Evolutionary conservation across 768 basidiomycete genomes (phyloP).

Genomic region (Sarcomyxa edulis): DNA sequence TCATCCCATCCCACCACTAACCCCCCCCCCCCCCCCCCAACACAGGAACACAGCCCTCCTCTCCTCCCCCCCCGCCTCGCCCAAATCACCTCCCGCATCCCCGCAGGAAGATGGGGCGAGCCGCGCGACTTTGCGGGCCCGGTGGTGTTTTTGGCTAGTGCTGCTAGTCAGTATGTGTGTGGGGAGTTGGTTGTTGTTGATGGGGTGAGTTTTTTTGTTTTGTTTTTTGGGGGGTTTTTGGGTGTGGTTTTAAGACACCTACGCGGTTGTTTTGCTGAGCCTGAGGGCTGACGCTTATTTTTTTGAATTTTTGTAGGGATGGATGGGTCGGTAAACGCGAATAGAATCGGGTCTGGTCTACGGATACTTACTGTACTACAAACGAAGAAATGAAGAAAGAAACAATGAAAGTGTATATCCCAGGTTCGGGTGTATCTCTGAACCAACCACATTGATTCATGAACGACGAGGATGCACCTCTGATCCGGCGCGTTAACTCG

Average conservation of each 20-base stretch:
- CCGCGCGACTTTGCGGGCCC: conserved; percentile 74
- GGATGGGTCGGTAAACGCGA: conserved; percentile 48
- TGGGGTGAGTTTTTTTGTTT: conserved; percentile 38
- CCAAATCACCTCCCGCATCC: conserved; percentile 73
- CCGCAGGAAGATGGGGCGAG: conserved; percentile 65
- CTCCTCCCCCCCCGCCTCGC: conserved; percentile 56
- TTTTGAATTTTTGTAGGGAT: conserved; percentile 38
- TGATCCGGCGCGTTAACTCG: too few species aligned
- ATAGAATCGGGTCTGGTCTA: too few species aligned
- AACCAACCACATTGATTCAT: too few species aligned
- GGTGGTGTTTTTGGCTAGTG: conserved; percentile 63
- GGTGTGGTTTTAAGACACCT: background rate
- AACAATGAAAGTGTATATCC: too few species aligned
- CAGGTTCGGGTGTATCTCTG: too few species aligned
- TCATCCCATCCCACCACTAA: conserved; percentile 1
- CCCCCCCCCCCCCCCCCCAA: conserved; percentile 1
- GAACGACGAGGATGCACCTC: too few species aligned
- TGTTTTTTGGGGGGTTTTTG: conserved; percentile 2
- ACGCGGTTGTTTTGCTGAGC: conserved; percentile 7
- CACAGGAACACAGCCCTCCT: conserved; percentile 45
- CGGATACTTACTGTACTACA: too few species aligned
- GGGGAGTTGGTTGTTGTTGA: conserved; percentile 71
- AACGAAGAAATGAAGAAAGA: too few species aligned
- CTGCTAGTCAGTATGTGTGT: conserved; percentile 65
- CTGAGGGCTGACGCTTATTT: conserved; percentile 7